These are phyloP conservation scores for Clitopilus passeckerianus DNA, from an alignment of 768 basidiomycete species.

Conservation along the genomic window DNA sequence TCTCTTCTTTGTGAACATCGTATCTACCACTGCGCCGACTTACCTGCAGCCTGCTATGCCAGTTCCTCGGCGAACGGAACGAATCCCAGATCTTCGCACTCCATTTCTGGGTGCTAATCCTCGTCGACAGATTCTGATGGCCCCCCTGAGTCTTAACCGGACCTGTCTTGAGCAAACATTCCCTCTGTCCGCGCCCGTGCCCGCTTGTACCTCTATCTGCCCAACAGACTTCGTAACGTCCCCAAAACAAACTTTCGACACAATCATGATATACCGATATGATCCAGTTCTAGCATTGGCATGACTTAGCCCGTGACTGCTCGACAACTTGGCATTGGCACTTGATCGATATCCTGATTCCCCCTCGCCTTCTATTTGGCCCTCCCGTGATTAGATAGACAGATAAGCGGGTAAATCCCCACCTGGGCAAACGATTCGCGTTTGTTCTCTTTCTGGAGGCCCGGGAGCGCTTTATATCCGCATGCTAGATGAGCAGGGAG, in stretches of 20 bases:
- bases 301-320: background rate
- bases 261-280: background rate
- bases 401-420: no score
- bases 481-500: background rate
- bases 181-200: background rate
- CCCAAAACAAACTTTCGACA: background rate
- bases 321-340: background rate
- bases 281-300: background rate
- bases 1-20: no score
- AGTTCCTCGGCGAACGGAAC: no score
- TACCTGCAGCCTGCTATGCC: no score
- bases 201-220: background rate
- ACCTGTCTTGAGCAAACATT: background rate
- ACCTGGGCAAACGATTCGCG: no score
- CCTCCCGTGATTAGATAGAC: no score
- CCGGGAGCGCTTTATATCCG: background rate
- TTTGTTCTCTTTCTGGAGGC: background rate
- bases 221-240: background rate
- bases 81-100: background rate
- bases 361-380: no score
- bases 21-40: no score
- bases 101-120: background rate
- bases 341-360: background rate
- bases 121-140: background rate
- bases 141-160: background rate